A percentile compares a stretch with the other conserved stretches of the same genome.
Conservation (phyloP, 164 flowering plant genomes). For the Dillenia suffruticosa region DNA sequence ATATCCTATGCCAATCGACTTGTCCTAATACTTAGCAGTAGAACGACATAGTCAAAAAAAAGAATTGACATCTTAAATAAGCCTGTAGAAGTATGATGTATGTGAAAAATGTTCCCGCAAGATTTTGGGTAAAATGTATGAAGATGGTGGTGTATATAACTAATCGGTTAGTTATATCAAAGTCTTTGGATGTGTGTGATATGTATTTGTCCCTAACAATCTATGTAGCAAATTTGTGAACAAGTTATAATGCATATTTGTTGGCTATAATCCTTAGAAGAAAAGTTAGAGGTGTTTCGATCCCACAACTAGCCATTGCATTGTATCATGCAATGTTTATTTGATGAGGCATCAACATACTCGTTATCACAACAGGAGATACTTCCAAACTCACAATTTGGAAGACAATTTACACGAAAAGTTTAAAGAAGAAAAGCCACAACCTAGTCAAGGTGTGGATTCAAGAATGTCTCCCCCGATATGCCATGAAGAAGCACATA, state of each 20-base stretch:
- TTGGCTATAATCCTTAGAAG: too few species aligned
- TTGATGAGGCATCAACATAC: too few species aligned
- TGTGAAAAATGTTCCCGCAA: constrained; percentile 14
- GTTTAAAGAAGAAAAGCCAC: background rate
- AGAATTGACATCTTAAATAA: constrained; percentile 6
- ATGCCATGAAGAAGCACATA: too few species aligned
- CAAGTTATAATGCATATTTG: too few species aligned
- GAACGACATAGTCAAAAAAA: constrained; percentile 7
- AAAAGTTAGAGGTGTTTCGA: too few species aligned
- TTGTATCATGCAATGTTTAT: too few species aligned
- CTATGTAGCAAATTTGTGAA: too few species aligned
- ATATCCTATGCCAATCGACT: constrained; percentile 6
- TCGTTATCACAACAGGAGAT: too few species aligned
- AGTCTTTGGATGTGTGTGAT: background rate
- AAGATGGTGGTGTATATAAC: constrained; percentile 7
- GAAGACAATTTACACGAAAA: background rate
- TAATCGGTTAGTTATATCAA: background rate
- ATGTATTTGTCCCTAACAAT: background rate
- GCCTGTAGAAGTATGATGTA: constrained; percentile 11
- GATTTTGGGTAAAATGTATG: constrained; percentile 16
- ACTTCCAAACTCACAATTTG: too few species aligned
- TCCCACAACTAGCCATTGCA: too few species aligned
- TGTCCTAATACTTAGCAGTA: constrained; percentile 15
- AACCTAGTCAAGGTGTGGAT: background rate
- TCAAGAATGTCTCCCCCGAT: too few species aligned